Evolutionary conservation across 2,329 filamentous ascomycete genomes (phyloP).

Genomic region (Cladophialophora carrionii): DNA sequence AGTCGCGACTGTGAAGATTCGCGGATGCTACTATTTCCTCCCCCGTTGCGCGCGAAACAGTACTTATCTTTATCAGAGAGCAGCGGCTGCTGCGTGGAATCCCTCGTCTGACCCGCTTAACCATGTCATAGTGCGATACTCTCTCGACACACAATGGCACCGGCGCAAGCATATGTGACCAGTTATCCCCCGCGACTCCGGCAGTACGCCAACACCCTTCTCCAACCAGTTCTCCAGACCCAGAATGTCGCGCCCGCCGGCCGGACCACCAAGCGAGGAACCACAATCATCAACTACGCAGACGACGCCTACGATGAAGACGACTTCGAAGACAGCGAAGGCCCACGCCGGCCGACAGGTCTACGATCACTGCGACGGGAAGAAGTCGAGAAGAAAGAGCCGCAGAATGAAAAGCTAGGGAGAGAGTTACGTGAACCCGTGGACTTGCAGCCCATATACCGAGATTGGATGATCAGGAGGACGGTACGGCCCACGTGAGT

Average conservation of each 20-base stretch:
- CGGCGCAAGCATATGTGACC: slow-evolving; percentile 84
- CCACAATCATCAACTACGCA: slow-evolving; percentile 95
- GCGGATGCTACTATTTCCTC: neutral
- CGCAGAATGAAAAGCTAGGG: slow-evolving; percentile 74
- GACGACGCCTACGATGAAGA: slow-evolving; percentile 89
- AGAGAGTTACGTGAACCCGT: slow-evolving; percentile 81
- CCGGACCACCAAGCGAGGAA: slow-evolving; percentile 95
- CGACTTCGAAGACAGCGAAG: slow-evolving; percentile 67
- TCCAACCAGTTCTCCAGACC: slow-evolving; percentile 78
- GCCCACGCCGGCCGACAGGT: slow-evolving; percentile 72
- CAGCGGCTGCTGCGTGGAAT: neutral
- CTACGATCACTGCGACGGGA: slow-evolving; percentile 80
- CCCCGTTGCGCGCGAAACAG: neutral
- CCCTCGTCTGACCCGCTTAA: neutral
- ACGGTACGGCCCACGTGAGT: slow-evolving; percentile 51
- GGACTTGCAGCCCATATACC: slow-evolving; percentile 85
- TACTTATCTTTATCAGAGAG: neutral
- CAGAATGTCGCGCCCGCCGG: slow-evolving; percentile 68
- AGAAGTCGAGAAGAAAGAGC: slow-evolving; percentile 67
- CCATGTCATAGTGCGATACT: slow-evolving; percentile 26
- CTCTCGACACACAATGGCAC: slow-evolving; percentile 47
- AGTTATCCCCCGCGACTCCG: slow-evolving; percentile 90
- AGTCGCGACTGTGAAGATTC: neutral
- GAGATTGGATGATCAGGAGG: slow-evolving; percentile 90
- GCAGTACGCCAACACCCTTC: slow-evolving; percentile 86